These are phyloP conservation scores for Helotiales sp. DNA, from an alignment of 2,329 filamentous ascomycete genomes.

Conservation along the genomic window DNA sequence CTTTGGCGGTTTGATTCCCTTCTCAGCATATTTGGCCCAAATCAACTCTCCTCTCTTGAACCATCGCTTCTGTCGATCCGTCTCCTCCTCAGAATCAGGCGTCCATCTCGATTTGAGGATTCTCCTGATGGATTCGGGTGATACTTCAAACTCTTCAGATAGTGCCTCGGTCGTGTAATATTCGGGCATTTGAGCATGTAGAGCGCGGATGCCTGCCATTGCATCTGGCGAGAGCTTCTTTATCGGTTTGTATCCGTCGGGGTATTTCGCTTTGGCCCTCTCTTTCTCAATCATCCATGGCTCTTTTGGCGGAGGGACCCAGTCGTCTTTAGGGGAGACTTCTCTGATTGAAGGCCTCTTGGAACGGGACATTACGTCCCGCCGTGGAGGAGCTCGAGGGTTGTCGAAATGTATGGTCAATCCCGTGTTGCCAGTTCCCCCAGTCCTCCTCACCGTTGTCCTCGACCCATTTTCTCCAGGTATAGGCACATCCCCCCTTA, in stretches of 20 bases:
- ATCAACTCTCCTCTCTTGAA: constrained; percentile 63
- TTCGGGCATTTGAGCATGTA: constrained; percentile 78
- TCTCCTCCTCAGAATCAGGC: constrained; percentile 61
- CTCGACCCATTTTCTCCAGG: neutral
- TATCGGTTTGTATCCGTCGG: constrained; percentile 77
- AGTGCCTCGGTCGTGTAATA: constrained; percentile 77
- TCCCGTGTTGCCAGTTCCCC: neutral
- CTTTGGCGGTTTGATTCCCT: constrained; percentile 65
- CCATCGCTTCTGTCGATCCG: constrained; percentile 64
- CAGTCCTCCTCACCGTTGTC: constrained; percentile 4
- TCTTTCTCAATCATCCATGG: constrained; percentile 78
- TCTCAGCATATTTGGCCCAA: constrained; percentile 63
- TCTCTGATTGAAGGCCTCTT: neutral
- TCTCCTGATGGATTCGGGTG: constrained; percentile 82
- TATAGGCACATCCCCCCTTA: constrained; percentile 10
- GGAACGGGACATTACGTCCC: neutral
- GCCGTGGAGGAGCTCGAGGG: neutral
- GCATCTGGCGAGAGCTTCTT: constrained; percentile 93
- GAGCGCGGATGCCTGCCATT: constrained; percentile 82
- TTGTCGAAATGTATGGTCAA: constrained; percentile 25
- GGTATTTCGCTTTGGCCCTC: constrained; percentile 78
- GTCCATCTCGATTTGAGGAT: constrained; percentile 83
- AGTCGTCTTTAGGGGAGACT: constrained; percentile 21
- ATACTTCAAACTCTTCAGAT: constrained; percentile 81
- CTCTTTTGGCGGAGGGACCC: constrained; percentile 46